These are phyloP conservation scores for Paecilomyces sp. DNA, from an alignment of 2,329 filamentous ascomycete species.

Conservation along the genomic window DNA sequence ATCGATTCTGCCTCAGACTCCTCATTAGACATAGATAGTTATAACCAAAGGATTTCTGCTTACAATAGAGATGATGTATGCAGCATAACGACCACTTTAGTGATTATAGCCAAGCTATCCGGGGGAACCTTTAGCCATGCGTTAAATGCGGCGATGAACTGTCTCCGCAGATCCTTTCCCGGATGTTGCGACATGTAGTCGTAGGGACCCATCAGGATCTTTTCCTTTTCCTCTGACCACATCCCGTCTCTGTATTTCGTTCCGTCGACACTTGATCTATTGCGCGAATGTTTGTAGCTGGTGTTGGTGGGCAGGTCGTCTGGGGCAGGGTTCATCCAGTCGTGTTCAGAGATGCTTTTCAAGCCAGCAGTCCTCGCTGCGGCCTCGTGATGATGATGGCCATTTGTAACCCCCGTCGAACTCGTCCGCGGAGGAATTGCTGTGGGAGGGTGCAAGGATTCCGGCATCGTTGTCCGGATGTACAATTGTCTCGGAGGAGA, in stretches of 20 bases:
- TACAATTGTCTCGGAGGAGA: neutral
- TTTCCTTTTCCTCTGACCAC: conserved; percentile 33
- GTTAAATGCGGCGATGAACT: conserved; percentile 39
- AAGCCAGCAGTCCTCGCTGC: conserved; percentile 34
- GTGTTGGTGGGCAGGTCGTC: conserved; percentile 18
- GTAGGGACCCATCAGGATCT: conserved; percentile 37
- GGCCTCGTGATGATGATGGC: conserved; percentile 13
- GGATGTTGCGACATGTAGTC: conserved; percentile 39
- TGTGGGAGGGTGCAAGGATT: conserved; percentile 50
- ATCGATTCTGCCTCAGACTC: conserved; percentile 30
- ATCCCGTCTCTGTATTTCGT: conserved; percentile 31
- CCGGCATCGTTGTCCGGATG: conserved; percentile 12
- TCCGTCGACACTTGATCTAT: conserved; percentile 31
- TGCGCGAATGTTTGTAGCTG: conserved; percentile 22
- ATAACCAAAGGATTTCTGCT: conserved; percentile 8
- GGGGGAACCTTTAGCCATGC: conserved; percentile 37
- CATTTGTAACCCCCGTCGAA: conserved; percentile 48
- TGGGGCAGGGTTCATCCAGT: conserved; percentile 49
- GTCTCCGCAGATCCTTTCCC: conserved; percentile 38
- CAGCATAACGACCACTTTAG: conserved; percentile 37
- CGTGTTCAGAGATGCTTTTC: conserved; percentile 52
- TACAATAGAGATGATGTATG: conserved; percentile 40
- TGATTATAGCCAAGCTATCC: conserved; percentile 34
- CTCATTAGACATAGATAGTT: neutral
- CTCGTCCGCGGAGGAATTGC: conserved; percentile 68